Evolutionary conservation across 2,329 filamentous ascomycete genomes (phyloP), one percentile per base, ranked within the genome.

Genomic region (Colletotrichum sublineola): DNA sequence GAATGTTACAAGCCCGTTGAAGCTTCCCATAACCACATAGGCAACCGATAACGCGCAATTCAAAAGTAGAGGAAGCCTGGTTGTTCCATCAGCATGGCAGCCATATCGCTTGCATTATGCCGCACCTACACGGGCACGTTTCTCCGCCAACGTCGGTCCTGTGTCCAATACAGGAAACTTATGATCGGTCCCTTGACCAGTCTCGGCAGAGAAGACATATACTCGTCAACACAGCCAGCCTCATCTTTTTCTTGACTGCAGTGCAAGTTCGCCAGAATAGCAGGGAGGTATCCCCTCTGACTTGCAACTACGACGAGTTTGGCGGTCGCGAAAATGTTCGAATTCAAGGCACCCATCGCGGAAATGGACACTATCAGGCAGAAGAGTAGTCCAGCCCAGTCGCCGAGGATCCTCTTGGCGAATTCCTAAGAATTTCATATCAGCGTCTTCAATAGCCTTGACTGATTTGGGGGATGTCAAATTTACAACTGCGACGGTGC

Each of bases 311-410:
- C 80, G 50, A 79, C 82, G 44, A 86, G 78, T 73, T 82, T 82
- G 48, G 83, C 81, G 3, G 81, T 80, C 20, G 84, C 80, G 76
- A 86, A 86, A 60, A 85, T 77, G 68, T 84, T 85, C 68, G 82
- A 81, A 52, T 83, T 84, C 31, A 85, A 79, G 14, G 81, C 81
- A 2, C 84, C 83, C 64, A 82, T 80, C 65, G 82, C 82, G 33
- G 82, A 84, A 24, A 83, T 74, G 42, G 80, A 82, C 24, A 85
- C 82, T 1, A 82, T 77, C 46, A 82, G 69, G 7, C 82, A 83
- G 70, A 84, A 80, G 48, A 82, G 71, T 56, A 85, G 78, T 11
- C 79, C 82, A 67, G 80, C 83, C 73, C 79, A 79, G 29, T 75
- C 74, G 5, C 82, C 81, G n/a, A 85, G 75, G 12, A 82, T 75